Conservation (phyloP, 1,284 basidiomycete species). For the Irpex sp. region DNA sequence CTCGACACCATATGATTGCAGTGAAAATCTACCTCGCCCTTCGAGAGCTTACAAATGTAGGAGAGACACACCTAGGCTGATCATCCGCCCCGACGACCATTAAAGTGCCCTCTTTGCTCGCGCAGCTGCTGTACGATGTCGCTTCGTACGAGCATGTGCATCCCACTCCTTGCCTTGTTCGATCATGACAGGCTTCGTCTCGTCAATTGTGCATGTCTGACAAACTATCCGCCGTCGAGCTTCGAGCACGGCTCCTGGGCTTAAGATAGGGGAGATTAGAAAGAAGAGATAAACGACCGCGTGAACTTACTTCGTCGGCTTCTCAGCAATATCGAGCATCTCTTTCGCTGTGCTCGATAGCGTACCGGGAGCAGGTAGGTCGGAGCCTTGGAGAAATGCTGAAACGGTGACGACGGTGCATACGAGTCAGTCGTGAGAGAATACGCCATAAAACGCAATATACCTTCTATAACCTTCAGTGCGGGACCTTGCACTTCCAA, state of each 20-base stretch:
- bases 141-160: conserved; percentile 55
- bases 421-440: not conserved
- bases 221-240: conserved; percentile 65
- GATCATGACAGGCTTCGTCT: conserved; percentile 69
- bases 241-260: conserved; percentile 54
- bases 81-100: not conserved
- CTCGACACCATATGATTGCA: not conserved
- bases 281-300: not conserved
- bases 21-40: not conserved
- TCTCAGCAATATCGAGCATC: conserved; percentile 46
- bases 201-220: conserved; percentile 63
- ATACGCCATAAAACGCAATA: not conserved
- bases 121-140: conserved; percentile 36
- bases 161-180: conserved; percentile 67
- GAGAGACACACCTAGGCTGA: not conserved
- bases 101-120: not conserved
- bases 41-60: not conserved
- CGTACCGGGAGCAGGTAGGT: conserved; percentile 55
- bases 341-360: conserved; percentile 45
- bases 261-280: conserved; percentile 21
- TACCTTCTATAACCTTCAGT: conserved; percentile 40
- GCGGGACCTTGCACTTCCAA: conserved; percentile 51
- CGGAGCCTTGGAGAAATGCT: conserved; percentile 58
- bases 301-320: conserved; percentile 43
- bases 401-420: not conserved